These are phyloP conservation scores for Oryza australiensis DNA, from an alignment of 176 grass and related monocot species.

Conservation along the genomic window DNA sequence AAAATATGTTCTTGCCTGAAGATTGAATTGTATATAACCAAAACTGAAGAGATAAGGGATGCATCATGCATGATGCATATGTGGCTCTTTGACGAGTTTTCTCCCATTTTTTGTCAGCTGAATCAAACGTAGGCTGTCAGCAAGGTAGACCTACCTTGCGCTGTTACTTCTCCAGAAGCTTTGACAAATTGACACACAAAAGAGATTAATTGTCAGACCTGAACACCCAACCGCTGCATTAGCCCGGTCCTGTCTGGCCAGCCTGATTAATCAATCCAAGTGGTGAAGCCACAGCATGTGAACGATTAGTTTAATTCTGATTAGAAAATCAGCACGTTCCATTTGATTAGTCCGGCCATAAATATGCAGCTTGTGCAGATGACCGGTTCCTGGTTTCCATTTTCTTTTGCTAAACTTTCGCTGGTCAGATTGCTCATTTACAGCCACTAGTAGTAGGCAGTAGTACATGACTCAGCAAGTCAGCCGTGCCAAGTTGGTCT, in stretches of 20 bases:
- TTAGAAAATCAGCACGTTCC: background rate
- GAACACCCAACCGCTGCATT: conserved; percentile 30
- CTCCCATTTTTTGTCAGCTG: background rate
- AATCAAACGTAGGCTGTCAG: background rate
- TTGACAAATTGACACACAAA: background rate
- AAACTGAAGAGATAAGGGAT: background rate
- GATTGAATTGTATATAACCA: background rate
- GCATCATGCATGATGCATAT: background rate
- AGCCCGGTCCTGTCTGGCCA: background rate
- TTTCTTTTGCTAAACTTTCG: background rate
- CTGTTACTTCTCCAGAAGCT: conserved; percentile 3
- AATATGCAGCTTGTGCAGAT: background rate
- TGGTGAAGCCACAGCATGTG: background rate
- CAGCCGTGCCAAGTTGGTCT: conserved; percentile 4
- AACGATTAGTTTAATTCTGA: background rate
- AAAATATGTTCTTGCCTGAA: background rate
- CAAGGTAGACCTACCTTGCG: conserved; percentile 19
- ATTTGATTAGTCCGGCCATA: conserved; percentile 12
- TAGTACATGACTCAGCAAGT: background rate
- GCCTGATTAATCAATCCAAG: background rate
- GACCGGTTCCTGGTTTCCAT: background rate
- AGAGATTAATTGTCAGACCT: conserved; percentile 33
- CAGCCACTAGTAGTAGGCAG: background rate
- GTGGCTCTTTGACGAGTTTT: background rate
- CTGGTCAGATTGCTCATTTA: background rate